Conservation (phyloP, 2,329 filamentous ascomycete genomes). For the Myriosclerotinia scirpicola region DNA sequence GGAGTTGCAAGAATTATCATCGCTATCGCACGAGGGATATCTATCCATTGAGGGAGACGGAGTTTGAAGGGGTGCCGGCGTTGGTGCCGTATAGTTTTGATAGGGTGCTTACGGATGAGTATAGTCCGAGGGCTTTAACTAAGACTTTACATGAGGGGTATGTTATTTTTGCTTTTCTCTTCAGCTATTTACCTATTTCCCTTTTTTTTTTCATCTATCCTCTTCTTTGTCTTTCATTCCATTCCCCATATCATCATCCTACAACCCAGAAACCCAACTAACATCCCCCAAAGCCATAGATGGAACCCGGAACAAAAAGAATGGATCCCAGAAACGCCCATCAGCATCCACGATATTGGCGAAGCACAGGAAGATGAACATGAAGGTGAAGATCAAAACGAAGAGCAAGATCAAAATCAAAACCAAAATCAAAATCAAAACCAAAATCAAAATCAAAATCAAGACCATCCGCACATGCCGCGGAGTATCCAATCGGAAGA, state of each 20-base stretch:
- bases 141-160: constrained; percentile 62
- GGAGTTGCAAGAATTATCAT: constrained; percentile 81
- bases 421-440: background rate
- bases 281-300: constrained; percentile 49
- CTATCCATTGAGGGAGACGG: constrained; percentile 71
- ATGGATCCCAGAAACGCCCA: constrained; percentile 47
- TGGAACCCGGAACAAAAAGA: constrained; percentile 59
- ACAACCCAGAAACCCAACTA: constrained; percentile 14
- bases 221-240: background rate
- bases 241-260: constrained; percentile 13
- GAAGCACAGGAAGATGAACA: background rate
- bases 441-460: background rate
- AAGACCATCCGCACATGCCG: constrained; percentile 30
- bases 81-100: constrained; percentile 70
- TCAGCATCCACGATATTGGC: background rate
- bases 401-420: background rate
- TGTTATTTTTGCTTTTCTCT: constrained; percentile 36
- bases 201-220: background rate
- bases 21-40: constrained; percentile 68
- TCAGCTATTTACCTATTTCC: background rate
- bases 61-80: constrained; percentile 72
- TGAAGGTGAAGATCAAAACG: background rate
- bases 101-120: constrained; percentile 64
- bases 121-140: constrained; percentile 60
- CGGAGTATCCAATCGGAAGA: constrained; percentile 30